Base-by-base conservation (phyloP, 441 rosid species). In the Gossypium schwendimanii region DNA sequence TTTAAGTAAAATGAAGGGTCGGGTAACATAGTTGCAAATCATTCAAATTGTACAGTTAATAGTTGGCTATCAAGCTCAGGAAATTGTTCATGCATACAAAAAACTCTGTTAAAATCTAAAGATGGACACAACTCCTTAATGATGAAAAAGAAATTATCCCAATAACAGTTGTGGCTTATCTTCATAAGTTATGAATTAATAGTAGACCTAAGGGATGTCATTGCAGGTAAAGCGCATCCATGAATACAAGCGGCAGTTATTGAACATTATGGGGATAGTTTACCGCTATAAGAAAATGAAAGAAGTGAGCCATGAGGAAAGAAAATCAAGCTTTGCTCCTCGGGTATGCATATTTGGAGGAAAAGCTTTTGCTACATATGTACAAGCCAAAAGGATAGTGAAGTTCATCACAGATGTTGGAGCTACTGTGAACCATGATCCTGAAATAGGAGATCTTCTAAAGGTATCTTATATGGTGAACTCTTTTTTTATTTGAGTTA, bases 291-390 rank as follows among this genome's bases (percentile, higher is more conserved):
- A 90, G 86, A 81, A 87, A 85, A 92, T 94, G 95, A 94, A 94
- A 82, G 97, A 89, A 82, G 84, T 90, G 93, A 89, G 75, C 76
- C 82, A 84, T n/a, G 83, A 59, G 26, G 94, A 90, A 78, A 92
- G 97, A 82, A 82, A 73, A 72, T 78, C 75, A 49, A 75, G 75
- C 65, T 94, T 76, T 76, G 91, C 81, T 69, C 97, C 97, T 3
- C 85, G 98, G 82, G 97, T 92, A 69, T 94, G 97, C 78, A 89
- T 94, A 82, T 92, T 94, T 81, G 98, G 97, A 6, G 98, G 98
- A 21, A 94, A 94, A 78, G 98, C 98, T 72, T 94, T 94, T 61
- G 88, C 98, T 53, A 94, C 98, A 2, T 92, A 94, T 33, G 78
- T 92, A 15, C 98, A 92, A 85, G 98, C 98, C 55, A 94, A 94